Evolutionary conservation across 352 stramenopile species (phyloP).

Genomic region (Phytopythium delawarense): DNA sequence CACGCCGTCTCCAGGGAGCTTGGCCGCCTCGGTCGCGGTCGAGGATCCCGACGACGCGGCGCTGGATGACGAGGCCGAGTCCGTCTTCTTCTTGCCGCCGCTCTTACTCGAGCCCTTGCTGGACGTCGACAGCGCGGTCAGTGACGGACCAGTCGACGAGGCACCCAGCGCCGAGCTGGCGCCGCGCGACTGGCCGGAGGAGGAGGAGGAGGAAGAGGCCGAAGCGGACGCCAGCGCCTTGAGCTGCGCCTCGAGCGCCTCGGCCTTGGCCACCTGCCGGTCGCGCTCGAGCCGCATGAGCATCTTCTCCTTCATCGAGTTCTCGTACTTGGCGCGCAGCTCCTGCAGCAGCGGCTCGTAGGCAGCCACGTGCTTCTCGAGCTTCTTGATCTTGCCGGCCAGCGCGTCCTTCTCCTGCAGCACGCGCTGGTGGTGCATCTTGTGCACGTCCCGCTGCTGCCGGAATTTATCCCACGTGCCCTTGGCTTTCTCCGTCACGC

Average conservation of each 20-base stretch:
- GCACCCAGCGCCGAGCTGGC: conserved; percentile 9
- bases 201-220: not conserved
- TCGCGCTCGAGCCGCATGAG: conserved; percentile 94
- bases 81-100: conserved; percentile 1
- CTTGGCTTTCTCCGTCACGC: conserved; percentile 88
- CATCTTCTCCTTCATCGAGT: conserved; percentile 97
- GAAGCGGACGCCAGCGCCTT: conserved; percentile 20
- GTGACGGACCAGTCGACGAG: conserved; percentile 8
- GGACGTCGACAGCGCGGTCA: not conserved
- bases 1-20: conserved; percentile 55
- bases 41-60: conserved; percentile 8
- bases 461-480: conserved; percentile 96
- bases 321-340: conserved; percentile 92
- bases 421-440: conserved; percentile 95
- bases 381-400: conserved; percentile 85
- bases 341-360: conserved; percentile 93
- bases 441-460: conserved; percentile 93
- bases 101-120: not conserved
- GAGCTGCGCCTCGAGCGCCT: conserved; percentile 88
- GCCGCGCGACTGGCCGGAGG: not conserved
- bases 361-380: conserved; percentile 88
- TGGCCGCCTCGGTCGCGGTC: conserved; percentile 19
- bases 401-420: conserved; percentile 95
- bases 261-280: conserved; percentile 81
- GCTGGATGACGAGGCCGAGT: conserved; percentile 3